Evolutionary conservation across 2,329 filamentous ascomycete species (phyloP).

Genomic region (Stagonosporopsis vannaccii): DNA sequence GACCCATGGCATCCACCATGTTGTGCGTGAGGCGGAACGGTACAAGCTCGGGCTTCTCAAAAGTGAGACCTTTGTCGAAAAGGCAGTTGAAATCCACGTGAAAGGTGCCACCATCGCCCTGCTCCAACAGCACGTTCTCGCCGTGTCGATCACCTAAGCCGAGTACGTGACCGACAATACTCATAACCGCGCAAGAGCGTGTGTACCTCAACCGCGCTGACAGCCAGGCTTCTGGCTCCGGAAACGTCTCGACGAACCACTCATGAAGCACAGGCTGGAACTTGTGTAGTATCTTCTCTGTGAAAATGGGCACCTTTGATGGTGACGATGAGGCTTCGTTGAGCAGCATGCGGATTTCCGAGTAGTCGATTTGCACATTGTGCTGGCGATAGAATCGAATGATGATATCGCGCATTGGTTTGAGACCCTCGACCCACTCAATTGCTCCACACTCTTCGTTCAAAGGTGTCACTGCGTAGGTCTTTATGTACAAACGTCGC

Average conservation of each 20-base stretch:
- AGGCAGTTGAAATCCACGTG: constrained; percentile 99
- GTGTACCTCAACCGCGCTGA: constrained; percentile 87
- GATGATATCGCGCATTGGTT: constrained; percentile 90
- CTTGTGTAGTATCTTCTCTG: constrained; percentile 68
- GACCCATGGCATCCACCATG: constrained; percentile 97
- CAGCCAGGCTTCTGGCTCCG: constrained; percentile 92
- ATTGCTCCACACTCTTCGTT: constrained; percentile 98
- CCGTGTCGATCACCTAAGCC: constrained; percentile 94
- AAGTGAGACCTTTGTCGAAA: constrained; percentile 96
- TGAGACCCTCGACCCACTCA: constrained; percentile 97
- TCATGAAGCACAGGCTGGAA: constrained; percentile 87
- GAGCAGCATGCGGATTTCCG: constrained; percentile 68
- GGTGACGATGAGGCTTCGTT: constrained; percentile 70
- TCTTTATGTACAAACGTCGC: constrained; percentile 85
- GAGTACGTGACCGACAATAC: constrained; percentile 96
- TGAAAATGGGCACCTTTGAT: constrained; percentile 75
- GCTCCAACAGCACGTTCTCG: constrained; percentile 94
- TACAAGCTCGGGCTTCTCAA: constrained; percentile 91
- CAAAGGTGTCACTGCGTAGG: constrained; percentile 93
- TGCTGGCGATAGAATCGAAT: constrained; percentile 78
- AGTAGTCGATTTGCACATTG: constrained; percentile 69
- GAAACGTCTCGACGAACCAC: constrained; percentile 96
- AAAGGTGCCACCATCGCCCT: constrained; percentile 90
- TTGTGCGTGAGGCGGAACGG: constrained; percentile 98
- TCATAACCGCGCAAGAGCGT: constrained; percentile 96